These are phyloP conservation scores for Neurospora sp. DNA, from an alignment of 495 filamentous ascomycete species.

Conservation along the genomic window DNA sequence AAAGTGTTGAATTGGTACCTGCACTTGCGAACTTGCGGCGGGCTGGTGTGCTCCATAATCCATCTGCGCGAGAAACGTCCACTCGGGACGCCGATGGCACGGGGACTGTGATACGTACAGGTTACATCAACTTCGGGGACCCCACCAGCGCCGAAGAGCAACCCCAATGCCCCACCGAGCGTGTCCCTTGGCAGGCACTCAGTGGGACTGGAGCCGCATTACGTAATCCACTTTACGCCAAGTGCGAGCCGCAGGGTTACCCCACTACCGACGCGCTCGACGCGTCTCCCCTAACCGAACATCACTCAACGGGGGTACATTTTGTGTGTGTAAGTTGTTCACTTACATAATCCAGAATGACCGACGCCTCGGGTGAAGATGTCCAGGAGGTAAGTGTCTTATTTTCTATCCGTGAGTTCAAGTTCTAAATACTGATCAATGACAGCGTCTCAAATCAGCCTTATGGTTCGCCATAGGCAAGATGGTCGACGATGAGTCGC, in stretches of 20 bases:
- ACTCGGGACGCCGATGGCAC: neutral
- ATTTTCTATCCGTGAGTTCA: too few relatives aligned
- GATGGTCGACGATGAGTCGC: constrained; percentile 78
- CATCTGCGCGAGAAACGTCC: neutral
- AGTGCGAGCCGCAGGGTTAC: neutral
- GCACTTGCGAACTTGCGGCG: neutral
- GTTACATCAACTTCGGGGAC: neutral
- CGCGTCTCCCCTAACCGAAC: constrained; percentile 1
- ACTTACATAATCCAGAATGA: constrained; percentile 8
- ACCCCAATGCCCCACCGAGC: neutral
- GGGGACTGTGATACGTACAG: neutral
- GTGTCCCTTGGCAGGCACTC: neutral
- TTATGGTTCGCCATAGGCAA: constrained; percentile 89
- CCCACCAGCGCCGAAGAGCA: neutral
- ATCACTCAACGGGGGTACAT: neutral
- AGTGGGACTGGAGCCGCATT: neutral
- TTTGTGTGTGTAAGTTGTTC: neutral
- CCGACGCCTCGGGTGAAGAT: constrained; percentile 24
- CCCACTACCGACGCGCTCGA: constrained; percentile 6
- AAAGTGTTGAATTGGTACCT: neutral
- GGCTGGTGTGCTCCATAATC: neutral
- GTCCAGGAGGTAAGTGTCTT: constrained; percentile 13
- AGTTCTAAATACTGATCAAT: neutral
- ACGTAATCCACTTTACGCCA: neutral
- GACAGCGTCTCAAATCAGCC: constrained; percentile 78